Evolutionary conservation across 2,329 filamentous ascomycete genomes (phyloP).

Genomic region (Onygena corvina): DNA sequence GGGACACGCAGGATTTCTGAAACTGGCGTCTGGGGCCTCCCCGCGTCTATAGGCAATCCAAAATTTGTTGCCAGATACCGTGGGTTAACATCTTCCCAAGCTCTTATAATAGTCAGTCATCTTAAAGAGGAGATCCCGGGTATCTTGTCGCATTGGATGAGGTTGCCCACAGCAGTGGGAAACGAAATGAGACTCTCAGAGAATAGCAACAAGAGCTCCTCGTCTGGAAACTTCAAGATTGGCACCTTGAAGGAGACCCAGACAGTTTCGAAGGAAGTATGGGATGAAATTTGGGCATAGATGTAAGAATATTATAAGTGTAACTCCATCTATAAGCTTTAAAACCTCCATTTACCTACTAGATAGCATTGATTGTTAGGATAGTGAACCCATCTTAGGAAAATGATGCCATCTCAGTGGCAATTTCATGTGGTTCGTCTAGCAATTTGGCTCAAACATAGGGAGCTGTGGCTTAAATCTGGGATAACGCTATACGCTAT

Average conservation of each 20-base stretch:
- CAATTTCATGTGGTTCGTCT: no score
- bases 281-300: slow-evolving; percentile 15
- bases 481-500: no score
- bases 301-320: not conserved
- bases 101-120: slow-evolving; percentile 85
- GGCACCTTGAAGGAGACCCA: slow-evolving; percentile 11
- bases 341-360: no score
- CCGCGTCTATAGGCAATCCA: slow-evolving; percentile 7
- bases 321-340: no score
- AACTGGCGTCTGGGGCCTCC: slow-evolving; percentile 11
- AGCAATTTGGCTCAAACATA: no score
- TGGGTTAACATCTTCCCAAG: slow-evolving; percentile 60
- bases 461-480: no score
- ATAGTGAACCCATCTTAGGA: no score
- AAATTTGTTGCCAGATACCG: slow-evolving; percentile 18
- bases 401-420: no score
- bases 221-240: slow-evolving; percentile 8
- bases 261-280: slow-evolving; percentile 11
- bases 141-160: slow-evolving; percentile 72
- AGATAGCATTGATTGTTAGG: no score
- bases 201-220: not conserved
- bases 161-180: slow-evolving; percentile 46
- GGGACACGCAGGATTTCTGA: slow-evolving; percentile 11
- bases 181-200: not conserved
- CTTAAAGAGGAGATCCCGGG: slow-evolving; percentile 80